Conservation (phyloP, 1,139 yeast species). For the Kodamaea alishanica region DNA sequence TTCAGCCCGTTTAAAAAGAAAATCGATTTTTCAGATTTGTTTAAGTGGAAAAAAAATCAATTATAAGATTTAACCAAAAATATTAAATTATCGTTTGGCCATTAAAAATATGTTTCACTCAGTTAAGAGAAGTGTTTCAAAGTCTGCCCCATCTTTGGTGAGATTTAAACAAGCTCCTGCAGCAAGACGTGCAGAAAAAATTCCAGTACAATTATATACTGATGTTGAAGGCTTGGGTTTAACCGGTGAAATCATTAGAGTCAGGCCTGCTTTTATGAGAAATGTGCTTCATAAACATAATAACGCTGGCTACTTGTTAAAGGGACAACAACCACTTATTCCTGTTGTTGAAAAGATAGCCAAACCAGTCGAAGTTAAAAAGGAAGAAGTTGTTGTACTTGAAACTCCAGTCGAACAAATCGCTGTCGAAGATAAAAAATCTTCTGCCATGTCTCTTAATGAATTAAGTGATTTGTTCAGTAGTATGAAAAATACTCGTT, state of each 20-base stretch:
- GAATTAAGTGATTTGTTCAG: constrained; percentile 39
- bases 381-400: constrained; percentile 5
- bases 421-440: constrained; percentile 6
- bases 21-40: neutral
- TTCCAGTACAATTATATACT: constrained; percentile 66
- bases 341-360: constrained; percentile 47
- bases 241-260: constrained; percentile 68
- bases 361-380: constrained; percentile 9
- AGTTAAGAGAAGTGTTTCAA: constrained; percentile 7
- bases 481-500: constrained; percentile 19
- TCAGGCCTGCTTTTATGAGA: constrained; percentile 82
- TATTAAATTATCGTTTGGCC: constrained; percentile 1
- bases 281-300: constrained; percentile 66
- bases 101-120: constrained; percentile 7
- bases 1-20: no score
- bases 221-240: constrained; percentile 62
- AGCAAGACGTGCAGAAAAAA: constrained; percentile 31
- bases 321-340: constrained; percentile 53
- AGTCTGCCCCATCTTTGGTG: constrained; percentile 11
- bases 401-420: constrained; percentile 6
- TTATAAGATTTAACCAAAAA: neutral
- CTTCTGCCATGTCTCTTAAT: constrained; percentile 35
- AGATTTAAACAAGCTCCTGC: constrained; percentile 13
- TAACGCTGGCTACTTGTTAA: constrained; percentile 66
- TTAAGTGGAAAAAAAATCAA: neutral